Conservation (phyloP, 2,329 filamentous ascomycete genomes). For the Microascus cirrosus region DNA sequence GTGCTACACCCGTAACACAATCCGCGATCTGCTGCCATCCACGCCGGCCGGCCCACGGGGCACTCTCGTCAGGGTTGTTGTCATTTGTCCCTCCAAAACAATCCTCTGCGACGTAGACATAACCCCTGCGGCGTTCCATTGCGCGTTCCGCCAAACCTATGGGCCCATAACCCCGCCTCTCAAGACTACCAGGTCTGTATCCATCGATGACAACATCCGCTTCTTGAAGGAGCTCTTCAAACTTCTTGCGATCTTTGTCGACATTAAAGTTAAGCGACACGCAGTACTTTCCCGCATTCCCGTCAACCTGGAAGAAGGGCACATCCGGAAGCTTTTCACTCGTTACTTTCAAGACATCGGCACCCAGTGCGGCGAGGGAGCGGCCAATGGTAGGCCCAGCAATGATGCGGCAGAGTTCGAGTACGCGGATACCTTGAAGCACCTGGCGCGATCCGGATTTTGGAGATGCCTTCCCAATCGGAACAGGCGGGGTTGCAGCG, state of each 20-base stretch:
- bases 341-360: slow-evolving; percentile 62
- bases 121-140: slow-evolving; percentile 44
- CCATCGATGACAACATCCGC: slow-evolving; percentile 58
- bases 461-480: slow-evolving; percentile 16
- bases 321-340: slow-evolving; percentile 57
- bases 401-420: slow-evolving; percentile 67
- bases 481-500: too few species aligned
- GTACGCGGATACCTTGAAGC: slow-evolving; percentile 54
- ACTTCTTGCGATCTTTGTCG: slow-evolving; percentile 35
- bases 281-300: slow-evolving; percentile 61
- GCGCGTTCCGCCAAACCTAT: slow-evolving; percentile 28
- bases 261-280: slow-evolving; percentile 52
- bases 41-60: slow-evolving; percentile 51
- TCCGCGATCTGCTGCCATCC: slow-evolving; percentile 68
- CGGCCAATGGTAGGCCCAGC: slow-evolving; percentile 63
- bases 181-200: slow-evolving; percentile 55
- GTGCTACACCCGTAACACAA: slow-evolving; percentile 42
- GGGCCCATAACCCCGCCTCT: slow-evolving; percentile 5
- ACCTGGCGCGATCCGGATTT: slow-evolving; percentile 13
- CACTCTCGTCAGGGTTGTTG: slow-evolving; percentile 13
- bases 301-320: slow-evolving; percentile 61
- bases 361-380: slow-evolving; percentile 64
- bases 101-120: slow-evolving; percentile 60
- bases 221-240: slow-evolving; percentile 48
- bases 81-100: slow-evolving; percentile 43